Evolutionary conservation across 1,284 basidiomycete species (phyloP).

Genomic region (Uromyces viciae-fabae): DNA sequence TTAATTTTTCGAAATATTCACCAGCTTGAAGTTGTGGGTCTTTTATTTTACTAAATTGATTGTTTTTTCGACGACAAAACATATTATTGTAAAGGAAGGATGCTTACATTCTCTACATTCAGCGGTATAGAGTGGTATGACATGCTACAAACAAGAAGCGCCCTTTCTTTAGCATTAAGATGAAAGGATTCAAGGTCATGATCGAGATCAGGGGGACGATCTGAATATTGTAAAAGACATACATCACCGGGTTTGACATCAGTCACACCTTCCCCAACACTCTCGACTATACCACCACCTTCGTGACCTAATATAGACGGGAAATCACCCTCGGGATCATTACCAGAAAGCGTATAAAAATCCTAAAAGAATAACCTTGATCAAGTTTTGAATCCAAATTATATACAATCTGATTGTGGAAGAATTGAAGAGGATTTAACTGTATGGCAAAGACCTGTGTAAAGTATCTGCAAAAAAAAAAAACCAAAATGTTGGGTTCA

Average conservation of each 20-base stretch:
- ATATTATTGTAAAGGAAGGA: neutral
- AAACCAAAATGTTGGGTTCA: slow-evolving; percentile 11
- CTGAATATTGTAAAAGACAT: neutral
- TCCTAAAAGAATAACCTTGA: slow-evolving; percentile 58
- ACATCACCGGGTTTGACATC: slow-evolving; percentile 67
- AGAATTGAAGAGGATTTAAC: slow-evolving; percentile 47
- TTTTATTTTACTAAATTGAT: too few relatives aligned
- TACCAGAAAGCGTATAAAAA: slow-evolving; percentile 92
- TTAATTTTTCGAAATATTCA: too few relatives aligned
- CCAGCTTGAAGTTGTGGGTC: too few relatives aligned
- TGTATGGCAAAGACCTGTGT: slow-evolving; percentile 89
- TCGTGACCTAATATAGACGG: slow-evolving; percentile 74
- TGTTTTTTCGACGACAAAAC: too few relatives aligned
- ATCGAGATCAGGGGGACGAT: neutral
- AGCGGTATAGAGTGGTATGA: slow-evolving; percentile 52
- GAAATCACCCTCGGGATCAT: slow-evolving; percentile 93
- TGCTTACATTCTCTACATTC: slow-evolving; percentile 87
- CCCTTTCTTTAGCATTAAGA: too few relatives aligned
- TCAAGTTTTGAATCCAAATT: neutral
- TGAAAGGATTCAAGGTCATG: too few relatives aligned
- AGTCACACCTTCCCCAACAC: slow-evolving; percentile 85
- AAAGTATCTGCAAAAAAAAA: slow-evolving; percentile 28
- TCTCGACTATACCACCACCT: slow-evolving; percentile 66
- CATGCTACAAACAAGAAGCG: too few relatives aligned
- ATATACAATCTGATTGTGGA: slow-evolving; percentile 12